Evolutionary conservation across 139 green algal species (phyloP).

Genomic region (Chlamydomonas incerta): DNA sequence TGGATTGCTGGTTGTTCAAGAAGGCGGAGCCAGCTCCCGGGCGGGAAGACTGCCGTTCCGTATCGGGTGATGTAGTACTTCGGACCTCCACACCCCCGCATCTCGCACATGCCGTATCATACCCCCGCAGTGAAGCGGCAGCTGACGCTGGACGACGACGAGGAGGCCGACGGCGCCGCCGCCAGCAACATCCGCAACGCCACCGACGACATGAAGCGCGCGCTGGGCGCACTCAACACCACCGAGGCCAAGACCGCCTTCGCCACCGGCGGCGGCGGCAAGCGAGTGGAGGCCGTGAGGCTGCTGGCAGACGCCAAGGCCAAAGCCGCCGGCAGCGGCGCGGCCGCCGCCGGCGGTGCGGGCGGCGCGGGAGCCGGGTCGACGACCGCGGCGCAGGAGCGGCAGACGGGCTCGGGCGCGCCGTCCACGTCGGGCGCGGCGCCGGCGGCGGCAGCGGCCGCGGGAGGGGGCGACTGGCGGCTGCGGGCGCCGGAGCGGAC

Average conservation of each 20-base stretch:
- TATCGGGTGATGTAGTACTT: too few relatives aligned
- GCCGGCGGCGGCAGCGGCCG: not conserved
- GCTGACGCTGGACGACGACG: conserved; percentile 45
- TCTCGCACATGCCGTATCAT: too few relatives aligned
- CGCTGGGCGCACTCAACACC: conserved; percentile 69
- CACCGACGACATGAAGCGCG: conserved; percentile 83
- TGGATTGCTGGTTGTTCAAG: not conserved
- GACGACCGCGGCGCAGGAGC: not conserved
- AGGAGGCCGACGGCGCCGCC: conserved; percentile 41
- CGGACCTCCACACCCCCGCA: too few relatives aligned
- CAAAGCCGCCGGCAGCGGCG: conserved; percentile 29
- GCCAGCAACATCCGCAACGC: conserved; percentile 59
- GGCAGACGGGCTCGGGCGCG: not conserved
- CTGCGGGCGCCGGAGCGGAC: conserved; percentile 60
- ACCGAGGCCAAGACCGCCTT: conserved; percentile 53
- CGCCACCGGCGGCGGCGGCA: conserved; percentile 59
- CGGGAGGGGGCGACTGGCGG: conserved; percentile 64
- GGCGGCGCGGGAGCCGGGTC: not conserved
- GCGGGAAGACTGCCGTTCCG: too few relatives aligned
- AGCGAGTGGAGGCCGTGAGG: conserved; percentile 65
- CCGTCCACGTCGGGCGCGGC: not conserved
- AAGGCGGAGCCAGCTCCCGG: too few relatives aligned
- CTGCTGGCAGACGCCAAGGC: conserved; percentile 76
- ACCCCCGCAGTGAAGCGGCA: conserved; percentile 36
- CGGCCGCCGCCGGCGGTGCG: conserved; percentile 8